Evolutionary conservation across 176 grass and related monocot species (phyloP), one percentile per base, ranked within the genome.

Genomic region (Phragmites australis): DNA sequence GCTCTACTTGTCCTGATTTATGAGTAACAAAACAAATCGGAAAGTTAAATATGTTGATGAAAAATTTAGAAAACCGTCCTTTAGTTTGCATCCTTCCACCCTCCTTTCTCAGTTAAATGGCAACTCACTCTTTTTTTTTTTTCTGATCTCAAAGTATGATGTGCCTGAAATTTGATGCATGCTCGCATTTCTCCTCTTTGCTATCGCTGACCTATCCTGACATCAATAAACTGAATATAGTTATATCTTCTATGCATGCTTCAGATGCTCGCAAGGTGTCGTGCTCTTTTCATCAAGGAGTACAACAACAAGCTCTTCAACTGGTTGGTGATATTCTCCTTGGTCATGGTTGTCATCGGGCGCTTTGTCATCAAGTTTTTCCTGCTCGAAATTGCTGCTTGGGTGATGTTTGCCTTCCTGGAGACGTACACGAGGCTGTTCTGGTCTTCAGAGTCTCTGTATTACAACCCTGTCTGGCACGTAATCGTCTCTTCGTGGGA

Each of bases 221-320:
- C 49, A 40, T 68, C 21, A 16, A 26, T 44, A 12, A 85, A 23
- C 44, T 88, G 78, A 90, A 27, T 42, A 16, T 29, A 34, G 52
- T 81, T 47, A 48, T 40, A 12, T 9, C 46, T 6, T 54, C 1
- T 56, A 61, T 82, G 40, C 65, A 70, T 74, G 41, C 37, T 77
- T 84, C 75, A 98, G 96, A 95, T 95, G 96, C 78, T 98, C 3
- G 45, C 81, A 26, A 90, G 87, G 75, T 89, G 90, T 6, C 88
- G 79, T 31, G 71, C 86, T 39, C 86, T 91, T 51, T 98, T 95
- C 62, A 94, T 98, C 58, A 98, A 89, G 79, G 96, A 93, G 52
- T 98, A 95, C 48, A 98, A 98, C 56, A 90, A 91, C 60, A 89
- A 91, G 51, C 92, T 98, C 45, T 94, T 90, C 81, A 98, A 90